Conservation (phyloP, 495 filamentous ascomycete genomes). For the Hypoxylon rickii region DNA sequence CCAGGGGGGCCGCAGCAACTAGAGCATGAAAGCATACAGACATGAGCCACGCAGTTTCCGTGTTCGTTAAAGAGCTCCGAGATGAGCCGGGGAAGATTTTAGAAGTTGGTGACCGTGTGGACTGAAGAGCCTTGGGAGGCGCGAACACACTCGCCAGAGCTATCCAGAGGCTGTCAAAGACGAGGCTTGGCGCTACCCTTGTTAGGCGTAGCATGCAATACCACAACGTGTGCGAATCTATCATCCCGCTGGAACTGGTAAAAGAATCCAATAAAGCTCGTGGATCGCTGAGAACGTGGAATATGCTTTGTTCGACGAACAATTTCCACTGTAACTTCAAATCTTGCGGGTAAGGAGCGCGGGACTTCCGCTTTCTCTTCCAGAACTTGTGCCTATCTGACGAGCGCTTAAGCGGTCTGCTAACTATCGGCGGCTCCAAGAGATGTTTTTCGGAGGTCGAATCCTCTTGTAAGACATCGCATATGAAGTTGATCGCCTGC, state of each 20-base stretch:
- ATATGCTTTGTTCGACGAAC: constrained; percentile 76
- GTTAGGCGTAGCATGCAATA: constrained; percentile 59
- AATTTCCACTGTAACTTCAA: constrained; percentile 52
- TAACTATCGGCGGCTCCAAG: constrained; percentile 46
- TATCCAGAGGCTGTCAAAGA: constrained; percentile 79
- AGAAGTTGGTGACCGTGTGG: constrained; percentile 44
- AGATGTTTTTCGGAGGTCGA: constrained; percentile 52
- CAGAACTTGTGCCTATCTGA: constrained; percentile 41
- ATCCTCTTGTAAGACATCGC: constrained; percentile 57
- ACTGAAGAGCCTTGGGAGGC: constrained; percentile 61
- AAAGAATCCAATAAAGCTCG: constrained; percentile 70
- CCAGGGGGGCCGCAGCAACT: constrained; percentile 56
- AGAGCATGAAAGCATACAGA: constrained; percentile 59
- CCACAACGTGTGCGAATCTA: constrained; percentile 57
- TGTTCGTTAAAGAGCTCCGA: constrained; percentile 45
- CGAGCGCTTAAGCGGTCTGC: constrained; percentile 20
- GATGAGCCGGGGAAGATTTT: constrained; percentile 46
- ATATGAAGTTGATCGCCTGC: constrained; percentile 56
- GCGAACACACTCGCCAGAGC: constrained; percentile 69
- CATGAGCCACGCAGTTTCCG: constrained; percentile 54
- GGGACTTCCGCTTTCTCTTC: constrained; percentile 45
- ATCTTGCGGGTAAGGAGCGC: constrained; percentile 31
- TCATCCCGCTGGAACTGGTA: constrained; percentile 48
- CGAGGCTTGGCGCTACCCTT: constrained; percentile 55
- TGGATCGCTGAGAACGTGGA: constrained; percentile 71